Conservation (phyloP, 2,329 filamentous ascomycete species). For the Ophiostoma montium region DNA sequence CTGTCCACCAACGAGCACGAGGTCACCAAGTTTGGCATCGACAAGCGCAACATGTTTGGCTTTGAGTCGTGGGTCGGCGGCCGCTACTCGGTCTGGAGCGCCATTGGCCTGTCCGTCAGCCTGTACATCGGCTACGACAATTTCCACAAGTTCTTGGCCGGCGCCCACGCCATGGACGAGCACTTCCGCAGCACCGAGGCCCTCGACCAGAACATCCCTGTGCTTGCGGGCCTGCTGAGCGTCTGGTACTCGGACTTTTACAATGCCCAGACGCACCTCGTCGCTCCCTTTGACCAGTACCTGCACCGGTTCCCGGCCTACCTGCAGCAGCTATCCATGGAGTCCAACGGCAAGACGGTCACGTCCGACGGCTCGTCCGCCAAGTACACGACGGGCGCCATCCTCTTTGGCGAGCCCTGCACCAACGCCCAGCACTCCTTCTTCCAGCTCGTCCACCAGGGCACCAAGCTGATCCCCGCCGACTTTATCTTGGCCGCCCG, state of each 20-base stretch:
- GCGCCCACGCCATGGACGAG: constrained; percentile 95
- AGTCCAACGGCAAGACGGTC: constrained; percentile 97
- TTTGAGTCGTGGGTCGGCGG: constrained; percentile 98
- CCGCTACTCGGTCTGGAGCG: constrained; percentile 97
- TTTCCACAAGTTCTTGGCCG: constrained; percentile 90
- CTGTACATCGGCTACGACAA: constrained; percentile 96
- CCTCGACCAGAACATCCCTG: constrained; percentile 86
- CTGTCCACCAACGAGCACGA: constrained; percentile 91
- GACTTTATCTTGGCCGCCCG: constrained; percentile 96
- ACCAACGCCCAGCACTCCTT: constrained; percentile 99
- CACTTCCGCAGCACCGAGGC: constrained; percentile 75
- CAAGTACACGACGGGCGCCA: constrained; percentile 93
- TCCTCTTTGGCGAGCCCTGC: constrained; percentile 94
- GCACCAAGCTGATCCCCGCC: constrained; percentile 94
- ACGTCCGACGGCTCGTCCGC: constrained; percentile 78
- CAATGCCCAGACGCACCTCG: constrained; percentile 91
- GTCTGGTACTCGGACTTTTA: constrained; percentile 99
- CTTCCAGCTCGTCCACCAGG: constrained; percentile 98
- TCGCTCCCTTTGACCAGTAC: constrained; percentile 99
- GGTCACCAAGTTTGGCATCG: constrained; percentile 97
- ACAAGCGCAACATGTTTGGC: constrained; percentile 98
- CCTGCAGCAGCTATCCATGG: constrained; percentile 98
- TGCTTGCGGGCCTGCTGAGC: constrained; percentile 80
- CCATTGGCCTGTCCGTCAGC: constrained; percentile 87
- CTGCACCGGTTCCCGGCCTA: constrained; percentile 98